Base-by-base conservation (phyloP, 2,329 filamentous ascomycete species). In the Penicillium decumbens region DNA sequence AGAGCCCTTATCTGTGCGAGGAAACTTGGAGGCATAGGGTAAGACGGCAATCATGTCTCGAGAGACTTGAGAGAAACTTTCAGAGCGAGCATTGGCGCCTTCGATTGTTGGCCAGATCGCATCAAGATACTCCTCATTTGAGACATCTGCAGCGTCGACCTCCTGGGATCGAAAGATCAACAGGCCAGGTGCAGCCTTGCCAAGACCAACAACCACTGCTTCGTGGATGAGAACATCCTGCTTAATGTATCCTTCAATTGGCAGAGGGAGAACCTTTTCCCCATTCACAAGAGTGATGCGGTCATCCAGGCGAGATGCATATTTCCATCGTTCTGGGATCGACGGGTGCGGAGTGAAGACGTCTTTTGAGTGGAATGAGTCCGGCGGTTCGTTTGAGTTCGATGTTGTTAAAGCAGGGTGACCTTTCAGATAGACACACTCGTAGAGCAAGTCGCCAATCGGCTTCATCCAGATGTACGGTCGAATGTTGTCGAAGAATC, bases 1-100 rank as follows among this genome's bases (percentile, higher is more conserved):
- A 0, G 73, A 79, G 1, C 76, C 75, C 57, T 82, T 81, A 46
- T 81, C 79, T 0, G 79, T 81, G 1, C 66, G 63, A 0, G 78
- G 77, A 41, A 75, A 80, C 0, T 68, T 57, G 0, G 65, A 57
- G 13, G 69, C 67, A 6, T 50, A 50, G 2, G 67, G 62, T 3
- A 76, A 46, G 2, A 68, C 54, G 6, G 60, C 56, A 20, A 76
- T 60, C 63, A 74, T 70, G 20, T 75, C 73, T n/a, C 63, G 63
- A 1, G 72, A 64, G 13, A 77, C 70, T 35, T 72, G 73, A 0
- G 72, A 71, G 49, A 74, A 74, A n/a, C 65, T 64, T 38, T 76
- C 74, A 3, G 72, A 67, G 2, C 65, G 60, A 2, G 50, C 48
- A 49, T 77, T 77, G 23, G 72, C 72, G 2, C 62, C 52, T 33